Conservation (phyloP, 805 yeast genomes). For the Kregervanrija fluxuum region DNA sequence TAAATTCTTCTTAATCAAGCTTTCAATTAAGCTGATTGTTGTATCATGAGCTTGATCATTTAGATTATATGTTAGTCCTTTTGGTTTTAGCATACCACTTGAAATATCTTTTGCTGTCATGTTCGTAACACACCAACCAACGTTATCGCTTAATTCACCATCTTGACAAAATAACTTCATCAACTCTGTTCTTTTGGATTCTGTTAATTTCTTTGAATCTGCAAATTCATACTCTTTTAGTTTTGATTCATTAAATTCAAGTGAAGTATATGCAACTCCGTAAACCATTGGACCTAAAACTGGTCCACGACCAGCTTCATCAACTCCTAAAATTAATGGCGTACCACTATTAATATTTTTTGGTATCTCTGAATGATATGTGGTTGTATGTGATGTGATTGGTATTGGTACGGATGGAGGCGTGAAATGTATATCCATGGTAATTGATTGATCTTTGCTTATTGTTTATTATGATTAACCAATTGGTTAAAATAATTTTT, state of each 20-base stretch:
- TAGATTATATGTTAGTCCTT: constrained; percentile 49
- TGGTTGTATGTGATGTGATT: too few species aligned
- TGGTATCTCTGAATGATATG: too few species aligned
- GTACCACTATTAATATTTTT: too few species aligned
- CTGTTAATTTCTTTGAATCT: constrained; percentile 85
- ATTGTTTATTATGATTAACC: too few species aligned
- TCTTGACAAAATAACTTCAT: constrained; percentile 47
- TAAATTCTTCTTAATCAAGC: constrained; percentile 38
- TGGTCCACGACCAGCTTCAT: constrained; percentile 99
- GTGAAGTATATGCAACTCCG: constrained; percentile 73
- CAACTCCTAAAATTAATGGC: constrained; percentile 74
- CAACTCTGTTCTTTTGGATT: constrained; percentile 55
- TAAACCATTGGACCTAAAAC: constrained; percentile 98
- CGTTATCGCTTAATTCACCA: constrained; percentile 41
- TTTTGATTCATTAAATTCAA: constrained; percentile 35
- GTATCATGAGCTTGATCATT: constrained; percentile 97
- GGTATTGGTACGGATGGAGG: too few species aligned
- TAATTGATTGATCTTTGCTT: too few species aligned
- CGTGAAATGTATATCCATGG: too few species aligned
- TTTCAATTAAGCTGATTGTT: constrained; percentile 71
- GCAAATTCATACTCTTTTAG: constrained; percentile 73
- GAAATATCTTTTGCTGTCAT: constrained; percentile 85
- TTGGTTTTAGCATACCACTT: constrained; percentile 75
- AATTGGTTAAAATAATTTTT: too few species aligned
- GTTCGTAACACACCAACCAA: constrained; percentile 85